Percentiles rank a stretch among this genome's conserved stretches.
Conservation (phyloP, 306 rosid genomes). For the Morella rubra region DNA sequence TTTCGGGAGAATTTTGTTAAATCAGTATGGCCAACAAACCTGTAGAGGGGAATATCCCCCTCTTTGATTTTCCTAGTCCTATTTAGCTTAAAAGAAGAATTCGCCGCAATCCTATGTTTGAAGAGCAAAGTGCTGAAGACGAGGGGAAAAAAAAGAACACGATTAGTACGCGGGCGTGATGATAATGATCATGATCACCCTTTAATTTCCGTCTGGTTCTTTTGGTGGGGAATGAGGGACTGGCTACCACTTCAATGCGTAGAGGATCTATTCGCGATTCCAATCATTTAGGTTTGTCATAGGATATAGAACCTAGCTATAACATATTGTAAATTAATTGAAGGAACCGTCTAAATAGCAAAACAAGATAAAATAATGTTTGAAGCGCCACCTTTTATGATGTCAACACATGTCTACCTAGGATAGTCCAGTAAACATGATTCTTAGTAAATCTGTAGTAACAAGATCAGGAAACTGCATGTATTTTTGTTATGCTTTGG, state of each 20-base stretch:
- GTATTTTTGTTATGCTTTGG: background rate
- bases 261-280: conserved; percentile 27
- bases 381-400: background rate
- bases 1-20: background rate
- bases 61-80: conserved; percentile 3
- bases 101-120: background rate
- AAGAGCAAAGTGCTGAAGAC: conserved; percentile 14
- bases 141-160: background rate
- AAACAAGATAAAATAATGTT: background rate
- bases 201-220: conserved; percentile 5
- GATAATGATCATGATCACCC: background rate
- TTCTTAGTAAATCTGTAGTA: too few species aligned
- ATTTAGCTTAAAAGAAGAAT: background rate
- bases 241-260: conserved; percentile 5
- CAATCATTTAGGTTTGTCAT: conserved; percentile 34
- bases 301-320: conserved; percentile 1
- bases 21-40: conserved; percentile 27
- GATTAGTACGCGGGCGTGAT: background rate
- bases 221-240: conserved; percentile 23
- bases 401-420: background rate
- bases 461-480: too few species aligned
- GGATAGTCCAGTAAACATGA: too few species aligned
- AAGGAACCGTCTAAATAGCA: conserved; percentile 8
- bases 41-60: conserved; percentile 18
- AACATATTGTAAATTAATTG: conserved; percentile 13